These are phyloP conservation scores for Exophiala viscosa DNA, from an alignment of 2,329 filamentous ascomycete genomes.

Conservation along the genomic window DNA sequence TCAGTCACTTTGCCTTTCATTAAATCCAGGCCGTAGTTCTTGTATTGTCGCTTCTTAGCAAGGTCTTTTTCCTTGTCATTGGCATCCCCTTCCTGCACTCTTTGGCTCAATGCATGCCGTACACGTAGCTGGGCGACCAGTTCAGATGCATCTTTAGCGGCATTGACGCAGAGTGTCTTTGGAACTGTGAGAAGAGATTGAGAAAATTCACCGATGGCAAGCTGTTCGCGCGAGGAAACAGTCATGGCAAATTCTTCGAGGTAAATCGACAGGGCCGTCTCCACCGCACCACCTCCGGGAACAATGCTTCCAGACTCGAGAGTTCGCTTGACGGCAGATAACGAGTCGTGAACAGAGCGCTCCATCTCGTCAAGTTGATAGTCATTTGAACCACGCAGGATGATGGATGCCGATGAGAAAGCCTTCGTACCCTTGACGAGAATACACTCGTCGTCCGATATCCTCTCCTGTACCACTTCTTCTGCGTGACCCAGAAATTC, in stretches of 20 bases:
- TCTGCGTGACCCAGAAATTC: slow-evolving; percentile 87
- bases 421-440: slow-evolving; percentile 93
- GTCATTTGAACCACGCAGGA: slow-evolving; percentile 92
- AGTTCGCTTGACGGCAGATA: slow-evolving; percentile 95
- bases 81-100: slow-evolving; percentile 75
- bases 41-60: slow-evolving; percentile 93
- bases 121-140: slow-evolving; percentile 93
- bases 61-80: slow-evolving; percentile 80
- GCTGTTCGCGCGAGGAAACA: slow-evolving; percentile 91
- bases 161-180: slow-evolving; percentile 94
- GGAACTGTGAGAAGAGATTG: slow-evolving; percentile 91
- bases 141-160: slow-evolving; percentile 92
- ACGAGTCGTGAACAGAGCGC: slow-evolving; percentile 92
- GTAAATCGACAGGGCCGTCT: slow-evolving; percentile 99
- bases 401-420: slow-evolving; percentile 90
- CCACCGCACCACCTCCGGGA: slow-evolving; percentile 90
- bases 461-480: slow-evolving; percentile 95
- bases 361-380: slow-evolving; percentile 99
- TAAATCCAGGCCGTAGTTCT: slow-evolving; percentile 95
- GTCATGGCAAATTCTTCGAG: slow-evolving; percentile 98
- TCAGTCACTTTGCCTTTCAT: slow-evolving; percentile 86
- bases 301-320: slow-evolving; percentile 96
- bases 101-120: slow-evolving; percentile 89
- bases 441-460: slow-evolving; percentile 98
- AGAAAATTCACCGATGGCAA: slow-evolving; percentile 96